Percentiles rank a stretch among this genome's conserved stretches.
Conservation (phyloP, 2,329 filamentous ascomycete genomes). For the Ramularia collo-cygni region DNA sequence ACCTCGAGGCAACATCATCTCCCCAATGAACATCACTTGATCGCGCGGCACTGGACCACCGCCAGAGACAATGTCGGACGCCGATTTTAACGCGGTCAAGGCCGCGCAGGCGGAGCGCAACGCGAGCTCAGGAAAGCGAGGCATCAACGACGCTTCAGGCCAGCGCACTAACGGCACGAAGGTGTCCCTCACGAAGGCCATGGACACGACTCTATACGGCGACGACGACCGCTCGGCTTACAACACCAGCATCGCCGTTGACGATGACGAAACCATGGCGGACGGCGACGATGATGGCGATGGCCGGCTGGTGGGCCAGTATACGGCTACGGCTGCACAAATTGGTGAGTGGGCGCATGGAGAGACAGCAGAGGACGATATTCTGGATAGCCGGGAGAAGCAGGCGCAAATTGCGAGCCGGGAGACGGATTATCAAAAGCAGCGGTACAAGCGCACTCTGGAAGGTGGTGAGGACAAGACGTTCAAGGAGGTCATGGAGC, state of each 20-base stretch:
- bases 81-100: slow-evolving; percentile 81
- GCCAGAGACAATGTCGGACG: slow-evolving; percentile 29
- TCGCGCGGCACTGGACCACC: too few species aligned
- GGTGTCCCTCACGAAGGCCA: slow-evolving; percentile 85
- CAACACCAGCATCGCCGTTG: slow-evolving; percentile 76
- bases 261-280: slow-evolving; percentile 69
- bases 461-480: slow-evolving; percentile 65
- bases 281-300: slow-evolving; percentile 64
- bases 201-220: slow-evolving; percentile 84
- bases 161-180: slow-evolving; percentile 74
- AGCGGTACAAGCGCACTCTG: slow-evolving; percentile 79
- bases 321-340: slow-evolving; percentile 85
- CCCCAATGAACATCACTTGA: too few species aligned
- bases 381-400: slow-evolving; percentile 77
- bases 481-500: slow-evolving; percentile 86
- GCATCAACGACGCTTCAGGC: slow-evolving; percentile 68
- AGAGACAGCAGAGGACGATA: slow-evolving; percentile 87
- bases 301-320: slow-evolving; percentile 76
- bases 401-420: slow-evolving; percentile 85
- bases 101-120: slow-evolving; percentile 91
- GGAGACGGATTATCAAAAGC: slow-evolving; percentile 96
- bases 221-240: slow-evolving; percentile 78
- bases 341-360: slow-evolving; percentile 91
- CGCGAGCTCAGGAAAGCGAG: slow-evolving; percentile 65
- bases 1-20: too few species aligned